phyloP scores from a whole-genome alignment of 164 flowering plant genomes.

The Stephania yunnanensis region DNA sequence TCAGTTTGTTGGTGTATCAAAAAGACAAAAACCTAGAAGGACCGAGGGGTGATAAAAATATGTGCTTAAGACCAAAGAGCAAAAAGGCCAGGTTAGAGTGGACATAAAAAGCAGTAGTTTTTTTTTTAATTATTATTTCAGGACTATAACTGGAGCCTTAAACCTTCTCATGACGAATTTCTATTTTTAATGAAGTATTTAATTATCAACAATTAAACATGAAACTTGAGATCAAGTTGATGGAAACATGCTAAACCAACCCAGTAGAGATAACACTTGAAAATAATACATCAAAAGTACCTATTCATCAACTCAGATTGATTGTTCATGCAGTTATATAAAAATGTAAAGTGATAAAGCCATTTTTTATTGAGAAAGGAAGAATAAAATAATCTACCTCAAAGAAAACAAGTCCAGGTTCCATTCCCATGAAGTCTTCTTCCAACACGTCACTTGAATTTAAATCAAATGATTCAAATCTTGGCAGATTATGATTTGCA shows the following conservation, averaged over 20 bases:
- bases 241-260: neutral
- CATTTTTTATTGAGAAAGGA: neutral
- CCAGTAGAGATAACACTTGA: neutral
- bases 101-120: too few species aligned
- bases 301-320: neutral
- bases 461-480: slow-evolving; percentile 60
- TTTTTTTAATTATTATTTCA: neutral
- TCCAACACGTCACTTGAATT: slow-evolving; percentile 75
- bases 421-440: slow-evolving; percentile 83
- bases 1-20: too few species aligned
- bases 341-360: neutral
- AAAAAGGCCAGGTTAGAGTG: too few species aligned
- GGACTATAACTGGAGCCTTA: neutral
- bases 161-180: neutral
- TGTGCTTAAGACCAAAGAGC: too few species aligned
- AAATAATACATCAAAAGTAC: neutral
- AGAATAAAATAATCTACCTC: slow-evolving; percentile 46
- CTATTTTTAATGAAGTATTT: neutral
- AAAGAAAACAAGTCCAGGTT: slow-evolving; percentile 90
- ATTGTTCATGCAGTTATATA: neutral
- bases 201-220: neutral
- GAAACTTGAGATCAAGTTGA: neutral
- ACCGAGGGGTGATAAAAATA: too few species aligned
- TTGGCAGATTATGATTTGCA: slow-evolving; percentile 36
- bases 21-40: too few species aligned